Evolutionary conservation across 1,139 yeast genomes (phyloP), one percentile per base, ranked within the genome.

Genomic region (Meyerozyma elateridarum): DNA sequence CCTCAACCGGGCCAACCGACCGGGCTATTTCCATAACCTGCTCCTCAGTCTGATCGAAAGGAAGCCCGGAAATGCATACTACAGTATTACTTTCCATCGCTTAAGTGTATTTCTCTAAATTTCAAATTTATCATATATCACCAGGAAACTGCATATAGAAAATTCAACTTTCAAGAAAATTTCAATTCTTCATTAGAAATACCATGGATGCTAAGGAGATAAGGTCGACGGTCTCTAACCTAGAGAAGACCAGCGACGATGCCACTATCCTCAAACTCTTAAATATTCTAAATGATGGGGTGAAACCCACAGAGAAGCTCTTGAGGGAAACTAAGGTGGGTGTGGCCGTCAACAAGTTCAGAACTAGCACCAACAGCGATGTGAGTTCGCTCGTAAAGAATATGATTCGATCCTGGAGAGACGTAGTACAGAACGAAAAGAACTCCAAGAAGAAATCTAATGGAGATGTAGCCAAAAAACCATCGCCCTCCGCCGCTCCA

Each of bases 251-350:
- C 11, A 62, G 70, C 22, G 85, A 81, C 42, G 81, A 81, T 30
- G 75, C 73, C 28, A 73, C 82, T 8, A 75, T 85, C 25, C 52
- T 84, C 37, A 82, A 79, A 50, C 73, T 89, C 28, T 64, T 91
- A 45, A 73, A 70, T 29, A 70, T 74, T 25, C 64, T 91, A 38
- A 79, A 82, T 45, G 77, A 72, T 39, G 87, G 85, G 8, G 87
- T 88, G 32, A 67, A 70, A 44, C 96, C 97, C 8, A 79, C 94
- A 1, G 97, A 91, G 54, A 76, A 79, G 52, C 69, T 89, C 26
- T 66, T 91, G 33, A 70, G 96, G 51, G 83, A 89, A 52, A 91
- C 98, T n/a, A 88, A 87, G 57, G 91, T 91, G n/a, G 98, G 98
- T 39, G 93, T 91, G 16, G 93, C 91, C 5, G 97, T 91, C 29